Evolutionary conservation across 2,329 filamentous ascomycete species (phyloP).

Genomic region (Verticillium isaacii): DNA sequence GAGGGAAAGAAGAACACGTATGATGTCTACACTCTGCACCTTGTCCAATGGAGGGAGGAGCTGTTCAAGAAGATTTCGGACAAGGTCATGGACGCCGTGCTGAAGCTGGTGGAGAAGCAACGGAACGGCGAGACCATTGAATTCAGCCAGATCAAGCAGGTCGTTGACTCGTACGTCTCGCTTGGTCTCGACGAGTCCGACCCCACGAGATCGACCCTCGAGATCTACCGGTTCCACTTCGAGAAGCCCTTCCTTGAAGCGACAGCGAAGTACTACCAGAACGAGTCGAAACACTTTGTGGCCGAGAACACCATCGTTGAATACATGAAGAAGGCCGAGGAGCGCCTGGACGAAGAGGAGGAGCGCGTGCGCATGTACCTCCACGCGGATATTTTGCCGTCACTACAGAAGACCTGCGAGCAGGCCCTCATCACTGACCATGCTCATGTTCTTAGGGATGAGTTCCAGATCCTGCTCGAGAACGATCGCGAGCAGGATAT

Average conservation of each 20-base stretch:
- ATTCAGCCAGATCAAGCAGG: constrained; percentile 91
- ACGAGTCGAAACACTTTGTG: constrained; percentile 90
- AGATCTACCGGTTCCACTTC: constrained; percentile 90
- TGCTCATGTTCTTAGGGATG: constrained; percentile 78
- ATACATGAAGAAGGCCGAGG: constrained; percentile 99
- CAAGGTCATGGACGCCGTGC: constrained; percentile 91
- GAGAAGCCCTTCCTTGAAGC: constrained; percentile 86
- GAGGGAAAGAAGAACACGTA: constrained; percentile 98
- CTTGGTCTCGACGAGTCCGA: constrained; percentile 92
- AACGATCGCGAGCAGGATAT: constrained; percentile 95
- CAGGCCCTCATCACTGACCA: constrained; percentile 86
- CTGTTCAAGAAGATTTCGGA: constrained; percentile 79
- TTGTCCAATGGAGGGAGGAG: constrained; percentile 92
- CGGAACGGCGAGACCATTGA: constrained; percentile 97
- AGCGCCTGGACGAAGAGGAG: constrained; percentile 85
- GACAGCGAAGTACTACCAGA: constrained; percentile 80
- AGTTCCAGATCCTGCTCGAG: constrained; percentile 91
- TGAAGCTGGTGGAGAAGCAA: constrained; percentile 95
- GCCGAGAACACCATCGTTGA: constrained; percentile 97
- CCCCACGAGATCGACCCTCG: constrained; percentile 86
- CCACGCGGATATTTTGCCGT: constrained; percentile 80
- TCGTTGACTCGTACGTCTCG: constrained; percentile 95
- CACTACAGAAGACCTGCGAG: constrained; percentile 83
- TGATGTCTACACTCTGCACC: constrained; percentile 93
- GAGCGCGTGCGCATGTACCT: constrained; percentile 89